phyloP scores from a whole-genome alignment of 2,329 filamentous ascomycete species.

The Xylariaceae sp. region DNA sequence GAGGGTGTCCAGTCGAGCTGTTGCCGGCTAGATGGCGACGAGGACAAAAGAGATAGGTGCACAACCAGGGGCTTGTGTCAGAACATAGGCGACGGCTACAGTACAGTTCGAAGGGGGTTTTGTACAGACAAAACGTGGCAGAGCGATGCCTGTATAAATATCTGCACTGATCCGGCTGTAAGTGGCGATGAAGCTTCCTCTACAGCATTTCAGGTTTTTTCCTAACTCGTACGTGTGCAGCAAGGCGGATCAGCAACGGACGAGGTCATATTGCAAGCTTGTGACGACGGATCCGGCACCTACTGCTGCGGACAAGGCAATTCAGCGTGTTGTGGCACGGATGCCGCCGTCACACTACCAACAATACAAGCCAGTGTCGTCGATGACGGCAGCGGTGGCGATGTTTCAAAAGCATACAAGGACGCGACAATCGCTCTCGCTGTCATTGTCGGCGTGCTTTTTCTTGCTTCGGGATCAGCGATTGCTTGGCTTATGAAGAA shows the following conservation, averaged over 20 bases:
- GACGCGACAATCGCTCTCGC: constrained; percentile 26
- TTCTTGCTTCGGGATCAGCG: constrained; percentile 11
- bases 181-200: background rate
- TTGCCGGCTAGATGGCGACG: constrained; percentile 26
- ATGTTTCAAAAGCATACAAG: constrained; percentile 13
- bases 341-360: constrained; percentile 19
- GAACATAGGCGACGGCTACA: constrained; percentile 13
- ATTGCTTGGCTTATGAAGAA: constrained; percentile 19
- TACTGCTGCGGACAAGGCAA: constrained; percentile 31
- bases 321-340: constrained; percentile 29
- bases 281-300: constrained; percentile 23
- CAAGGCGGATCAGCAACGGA: constrained; percentile 25
- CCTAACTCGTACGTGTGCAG: constrained; percentile 2
- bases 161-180: constrained; percentile 24
- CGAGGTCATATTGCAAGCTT: constrained; percentile 25
- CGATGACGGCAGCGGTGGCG: constrained; percentile 25
- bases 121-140: constrained; percentile 32
- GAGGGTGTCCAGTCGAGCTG: constrained; percentile 29
- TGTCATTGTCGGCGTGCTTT: constrained; percentile 18
- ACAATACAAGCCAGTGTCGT: constrained; percentile 21
- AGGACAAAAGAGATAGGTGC: constrained; percentile 25
- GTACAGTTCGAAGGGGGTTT: constrained; percentile 24
- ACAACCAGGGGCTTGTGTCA: constrained; percentile 28
- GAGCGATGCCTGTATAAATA: constrained; percentile 28
- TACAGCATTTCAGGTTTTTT: no score